A percentile compares a stretch with the other conserved stretches of the same genome.
These are phyloP conservation scores for Sisymbrium irio DNA, from an alignment of 345 rosid genomes.

Conservation along the genomic window DNA sequence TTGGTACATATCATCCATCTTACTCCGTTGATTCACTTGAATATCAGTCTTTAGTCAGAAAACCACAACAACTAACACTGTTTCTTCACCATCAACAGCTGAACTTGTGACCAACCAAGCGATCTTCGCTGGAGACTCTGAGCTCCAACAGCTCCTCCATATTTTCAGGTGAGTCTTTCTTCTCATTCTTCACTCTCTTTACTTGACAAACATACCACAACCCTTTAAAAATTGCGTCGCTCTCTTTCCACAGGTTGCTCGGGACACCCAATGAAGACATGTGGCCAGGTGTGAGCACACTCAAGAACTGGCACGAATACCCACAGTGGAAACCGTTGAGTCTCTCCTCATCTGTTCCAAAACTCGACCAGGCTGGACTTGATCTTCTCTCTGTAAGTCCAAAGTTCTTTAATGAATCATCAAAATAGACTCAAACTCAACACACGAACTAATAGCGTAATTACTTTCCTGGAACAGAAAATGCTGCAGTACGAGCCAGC, in stretches of 20 bases:
- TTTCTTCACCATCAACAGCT: conserved; percentile 39
- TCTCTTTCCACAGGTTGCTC: conserved; percentile 48
- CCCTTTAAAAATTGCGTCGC: not conserved
- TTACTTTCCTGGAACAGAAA: conserved; percentile 49
- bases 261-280: conserved; percentile 89
- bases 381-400: conserved; percentile 71
- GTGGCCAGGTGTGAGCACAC: conserved; percentile 92
- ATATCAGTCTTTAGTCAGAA: not conserved
- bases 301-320: conserved; percentile 97
- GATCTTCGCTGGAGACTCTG: conserved; percentile 91
- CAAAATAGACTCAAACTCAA: not conserved
- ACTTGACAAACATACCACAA: not conserved
- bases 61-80: not conserved
- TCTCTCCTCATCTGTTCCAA: conserved; percentile 62
- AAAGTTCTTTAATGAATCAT: not conserved
- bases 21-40: not conserved
- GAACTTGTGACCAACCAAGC: conserved; percentile 86
- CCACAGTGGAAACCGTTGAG: conserved; percentile 85
- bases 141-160: conserved; percentile 91
- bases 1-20: conserved; percentile 47
- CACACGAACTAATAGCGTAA: not conserved
- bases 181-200: not conserved
- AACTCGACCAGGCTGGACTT: conserved; percentile 63
- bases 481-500: conserved; percentile 91
- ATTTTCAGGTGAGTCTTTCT: conserved; percentile 61